Evolutionary conservation across 2,329 filamentous ascomycete genomes (phyloP).

Genomic region (Pyrenochaeta sp.): DNA sequence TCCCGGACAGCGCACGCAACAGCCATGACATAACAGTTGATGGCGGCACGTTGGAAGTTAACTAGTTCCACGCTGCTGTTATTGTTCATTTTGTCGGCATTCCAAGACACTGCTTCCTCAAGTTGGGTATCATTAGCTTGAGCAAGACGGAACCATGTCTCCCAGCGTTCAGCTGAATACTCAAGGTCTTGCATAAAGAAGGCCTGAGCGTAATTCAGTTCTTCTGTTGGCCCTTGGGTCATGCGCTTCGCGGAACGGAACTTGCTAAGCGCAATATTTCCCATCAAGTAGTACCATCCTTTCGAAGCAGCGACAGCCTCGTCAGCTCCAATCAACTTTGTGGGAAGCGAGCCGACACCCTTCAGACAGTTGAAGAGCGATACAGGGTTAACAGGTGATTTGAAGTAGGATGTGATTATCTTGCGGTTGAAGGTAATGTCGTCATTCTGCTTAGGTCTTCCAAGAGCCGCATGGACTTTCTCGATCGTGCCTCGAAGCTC

Average conservation of each 20-base stretch:
- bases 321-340: conserved; percentile 64
- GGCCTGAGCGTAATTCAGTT: conserved; percentile 80
- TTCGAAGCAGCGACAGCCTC: conserved; percentile 74
- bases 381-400: conserved; percentile 81
- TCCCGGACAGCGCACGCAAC: conserved; percentile 66
- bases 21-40: conserved; percentile 79
- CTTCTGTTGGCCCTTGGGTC: conserved; percentile 80
- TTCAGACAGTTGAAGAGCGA: conserved; percentile 81
- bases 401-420: conserved; percentile 81
- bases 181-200: conserved; percentile 85
- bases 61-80: conserved; percentile 77
- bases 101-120: conserved; percentile 87
- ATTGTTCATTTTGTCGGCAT: conserved; percentile 89
- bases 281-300: conserved; percentile 92
- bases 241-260: conserved; percentile 82
- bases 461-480: conserved; percentile 87
- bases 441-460: conserved; percentile 75
- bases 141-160: conserved; percentile 87
- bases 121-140: conserved; percentile 89
- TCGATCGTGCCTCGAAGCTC: conserved; percentile 91
- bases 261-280: conserved; percentile 85
- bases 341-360: conserved; percentile 67
- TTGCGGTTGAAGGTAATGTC: conserved; percentile 88
- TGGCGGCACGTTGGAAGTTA: conserved; percentile 77
- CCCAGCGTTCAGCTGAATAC: conserved; percentile 82